Evolutionary conservation across 2,329 filamentous ascomycete species (phyloP).

Genomic region (Fusarium falciforme): DNA sequence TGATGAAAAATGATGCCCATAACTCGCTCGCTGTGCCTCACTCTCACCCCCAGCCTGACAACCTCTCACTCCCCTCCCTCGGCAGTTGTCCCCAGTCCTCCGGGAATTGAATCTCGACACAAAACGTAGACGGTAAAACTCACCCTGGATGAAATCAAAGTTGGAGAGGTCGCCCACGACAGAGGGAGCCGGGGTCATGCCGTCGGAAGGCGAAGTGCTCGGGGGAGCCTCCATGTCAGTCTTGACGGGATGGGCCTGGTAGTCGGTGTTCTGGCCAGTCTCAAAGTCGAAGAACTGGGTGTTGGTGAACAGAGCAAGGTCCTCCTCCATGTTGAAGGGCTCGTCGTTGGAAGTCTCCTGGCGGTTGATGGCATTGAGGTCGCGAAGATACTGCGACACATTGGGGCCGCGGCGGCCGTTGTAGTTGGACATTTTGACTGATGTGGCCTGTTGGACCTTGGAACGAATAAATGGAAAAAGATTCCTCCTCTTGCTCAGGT

Average conservation of each 20-base stretch:
- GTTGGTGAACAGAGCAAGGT: slow-evolving; percentile 84
- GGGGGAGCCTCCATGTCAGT: slow-evolving; percentile 50
- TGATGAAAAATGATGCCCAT: not conserved
- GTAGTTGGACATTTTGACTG: slow-evolving; percentile 73
- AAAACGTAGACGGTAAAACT: slow-evolving; percentile 44
- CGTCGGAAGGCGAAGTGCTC: slow-evolving; percentile 51
- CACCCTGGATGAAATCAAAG: slow-evolving; percentile 64
- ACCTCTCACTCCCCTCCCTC: not conserved
- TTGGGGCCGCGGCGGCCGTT: slow-evolving; percentile 84
- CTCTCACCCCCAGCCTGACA: not conserved
- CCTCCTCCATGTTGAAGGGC: slow-evolving; percentile 73
- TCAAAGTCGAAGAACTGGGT: slow-evolving; percentile 85
- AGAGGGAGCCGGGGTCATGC: slow-evolving; percentile 53
- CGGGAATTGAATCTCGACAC: not conserved
- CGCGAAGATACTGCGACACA: slow-evolving; percentile 89
- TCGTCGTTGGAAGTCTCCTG: slow-evolving; percentile 66
- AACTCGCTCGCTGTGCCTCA: not conserved
- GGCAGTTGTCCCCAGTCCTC: not conserved
- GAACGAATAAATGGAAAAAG: not conserved
- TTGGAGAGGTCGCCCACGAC: slow-evolving; percentile 59
- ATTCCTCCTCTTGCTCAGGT: slow-evolving; percentile 20
- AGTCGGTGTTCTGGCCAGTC: slow-evolving; percentile 69
- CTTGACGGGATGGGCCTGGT: slow-evolving; percentile 63
- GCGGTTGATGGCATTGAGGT: slow-evolving; percentile 81
- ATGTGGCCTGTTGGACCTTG: not conserved